A percentile compares a stretch with the other conserved stretches of the same genome.
phyloP scores from a whole-genome alignment of 1,139 yeast genomes.

The Magnusiomyces paraingens region DNA sequence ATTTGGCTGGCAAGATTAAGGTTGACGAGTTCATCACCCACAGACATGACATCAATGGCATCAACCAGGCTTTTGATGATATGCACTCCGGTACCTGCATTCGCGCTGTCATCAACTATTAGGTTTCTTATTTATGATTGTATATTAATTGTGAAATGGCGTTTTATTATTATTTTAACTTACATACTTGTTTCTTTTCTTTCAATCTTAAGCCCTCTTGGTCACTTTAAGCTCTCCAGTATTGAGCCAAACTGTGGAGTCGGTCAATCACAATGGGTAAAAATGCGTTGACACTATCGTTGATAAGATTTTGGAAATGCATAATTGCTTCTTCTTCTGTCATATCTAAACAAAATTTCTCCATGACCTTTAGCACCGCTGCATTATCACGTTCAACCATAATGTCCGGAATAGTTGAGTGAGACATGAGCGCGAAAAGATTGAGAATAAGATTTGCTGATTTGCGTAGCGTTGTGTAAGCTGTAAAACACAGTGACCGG shows the following conservation, averaged over 20 bases:
- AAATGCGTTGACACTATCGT: conserved; percentile 89
- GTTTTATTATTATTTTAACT: background rate
- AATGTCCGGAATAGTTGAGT: conserved; percentile 87
- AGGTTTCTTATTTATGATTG: conserved; percentile 1
- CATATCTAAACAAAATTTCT: conserved; percentile 87
- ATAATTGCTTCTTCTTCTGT: conserved; percentile 92
- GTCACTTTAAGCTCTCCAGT: conserved; percentile 88
- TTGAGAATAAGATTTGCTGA: conserved; percentile 85
- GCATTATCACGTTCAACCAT: conserved; percentile 65
- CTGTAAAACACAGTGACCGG: conserved; percentile 88
- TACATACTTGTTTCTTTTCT: background rate
- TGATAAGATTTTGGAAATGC: conserved; percentile 88
- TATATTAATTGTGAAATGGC: no score
- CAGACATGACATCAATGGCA: conserved; percentile 67
- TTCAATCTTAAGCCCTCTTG: background rate
- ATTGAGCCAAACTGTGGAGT: conserved; percentile 90
- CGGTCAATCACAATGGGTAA: conserved; percentile 93
- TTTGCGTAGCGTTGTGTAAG: conserved; percentile 83
- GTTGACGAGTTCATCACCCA: conserved; percentile 95
- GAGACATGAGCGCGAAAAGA: conserved; percentile 88
- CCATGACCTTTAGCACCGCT: conserved; percentile 80
- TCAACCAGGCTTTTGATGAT: conserved; percentile 87
- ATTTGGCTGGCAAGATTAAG: conserved; percentile 72
- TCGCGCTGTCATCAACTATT: conserved; percentile 65
- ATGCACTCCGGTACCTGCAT: conserved; percentile 92